These are phyloP conservation scores for Botrytis sinoallii DNA, from an alignment of 2,329 filamentous ascomycete species.

Conservation along the genomic window DNA sequence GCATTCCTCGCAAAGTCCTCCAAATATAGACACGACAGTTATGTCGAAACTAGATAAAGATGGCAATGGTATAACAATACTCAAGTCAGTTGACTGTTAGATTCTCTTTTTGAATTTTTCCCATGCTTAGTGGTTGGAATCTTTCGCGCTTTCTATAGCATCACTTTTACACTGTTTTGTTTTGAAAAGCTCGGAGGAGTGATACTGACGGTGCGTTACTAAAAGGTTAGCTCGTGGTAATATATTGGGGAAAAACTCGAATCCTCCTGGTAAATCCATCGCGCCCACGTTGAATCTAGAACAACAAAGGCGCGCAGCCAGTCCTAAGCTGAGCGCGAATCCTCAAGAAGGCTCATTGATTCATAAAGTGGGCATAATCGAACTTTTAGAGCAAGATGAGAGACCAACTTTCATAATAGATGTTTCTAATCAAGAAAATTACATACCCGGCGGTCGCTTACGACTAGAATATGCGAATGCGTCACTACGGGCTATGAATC, in stretches of 20 bases:
- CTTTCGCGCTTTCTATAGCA: background rate
- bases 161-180: background rate
- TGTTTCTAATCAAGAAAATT: conserved; percentile 56
- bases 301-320: background rate
- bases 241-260: conserved; percentile 47
- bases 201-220: background rate
- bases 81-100: conserved; percentile 49
- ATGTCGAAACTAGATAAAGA: conserved; percentile 21
- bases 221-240: conserved; percentile 12
- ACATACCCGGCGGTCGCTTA: conserved; percentile 49
- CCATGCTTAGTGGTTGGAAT: background rate
- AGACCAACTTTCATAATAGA: conserved; percentile 76
- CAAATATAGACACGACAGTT: conserved; percentile 22
- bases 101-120: background rate
- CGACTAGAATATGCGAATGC: conserved; percentile 67
- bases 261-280: conserved; percentile 41
- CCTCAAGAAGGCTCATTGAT: conserved; percentile 52
- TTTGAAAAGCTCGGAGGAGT: background rate
- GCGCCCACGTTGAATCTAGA: background rate
- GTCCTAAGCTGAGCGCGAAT: conserved; percentile 34
- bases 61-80: conserved; percentile 46
- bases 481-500: conserved; percentile 52
- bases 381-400: conserved; percentile 73
- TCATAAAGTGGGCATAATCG: conserved; percentile 63
- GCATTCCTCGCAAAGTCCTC: conserved; percentile 42